Evolutionary conservation across 495 filamentous ascomycete species (phyloP).

Genomic region (Hapsidospora chrysogenum): DNA sequence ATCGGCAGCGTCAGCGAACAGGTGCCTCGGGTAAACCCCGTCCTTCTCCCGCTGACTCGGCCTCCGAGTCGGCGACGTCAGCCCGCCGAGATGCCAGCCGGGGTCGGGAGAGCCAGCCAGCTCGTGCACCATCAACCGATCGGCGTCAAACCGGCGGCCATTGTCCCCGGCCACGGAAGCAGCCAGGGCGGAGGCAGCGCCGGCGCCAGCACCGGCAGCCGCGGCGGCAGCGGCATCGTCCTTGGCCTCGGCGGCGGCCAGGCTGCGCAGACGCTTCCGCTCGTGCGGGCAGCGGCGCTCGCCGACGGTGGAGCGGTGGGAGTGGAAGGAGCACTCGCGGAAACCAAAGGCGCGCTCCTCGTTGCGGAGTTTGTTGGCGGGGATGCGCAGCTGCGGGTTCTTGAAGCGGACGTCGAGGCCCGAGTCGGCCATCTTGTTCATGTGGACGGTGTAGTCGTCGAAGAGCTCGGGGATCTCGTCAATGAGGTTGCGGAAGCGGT

Average conservation of each 20-base stretch:
- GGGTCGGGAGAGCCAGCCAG: too few relatives aligned
- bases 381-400: conserved; percentile 30
- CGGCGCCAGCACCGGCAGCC: too few relatives aligned
- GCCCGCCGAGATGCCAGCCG: too few relatives aligned
- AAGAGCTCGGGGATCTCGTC: conserved; percentile 16
- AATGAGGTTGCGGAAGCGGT: conserved; percentile 18
- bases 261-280: not conserved
- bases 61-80: too few relatives aligned
- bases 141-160: too few relatives aligned
- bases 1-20: too few relatives aligned
- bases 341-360: conserved; percentile 31
- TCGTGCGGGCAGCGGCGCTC: conserved; percentile 21
- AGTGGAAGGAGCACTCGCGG: conserved; percentile 30
- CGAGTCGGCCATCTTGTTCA: conserved; percentile 21
- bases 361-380: conserved; percentile 23
- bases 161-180: too few relatives aligned
- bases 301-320: conserved; percentile 23
- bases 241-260: too few relatives aligned
- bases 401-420: conserved; percentile 27
- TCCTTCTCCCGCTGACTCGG: too few relatives aligned
- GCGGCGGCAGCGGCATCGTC: not conserved
- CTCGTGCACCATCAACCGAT: too few relatives aligned
- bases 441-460: conserved; percentile 24
- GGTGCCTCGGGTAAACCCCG: too few relatives aligned
- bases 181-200: too few relatives aligned